Base-by-base conservation (phyloP, 495 filamentous ascomycete genomes). In the Neurospora tetrasperma region DNA sequence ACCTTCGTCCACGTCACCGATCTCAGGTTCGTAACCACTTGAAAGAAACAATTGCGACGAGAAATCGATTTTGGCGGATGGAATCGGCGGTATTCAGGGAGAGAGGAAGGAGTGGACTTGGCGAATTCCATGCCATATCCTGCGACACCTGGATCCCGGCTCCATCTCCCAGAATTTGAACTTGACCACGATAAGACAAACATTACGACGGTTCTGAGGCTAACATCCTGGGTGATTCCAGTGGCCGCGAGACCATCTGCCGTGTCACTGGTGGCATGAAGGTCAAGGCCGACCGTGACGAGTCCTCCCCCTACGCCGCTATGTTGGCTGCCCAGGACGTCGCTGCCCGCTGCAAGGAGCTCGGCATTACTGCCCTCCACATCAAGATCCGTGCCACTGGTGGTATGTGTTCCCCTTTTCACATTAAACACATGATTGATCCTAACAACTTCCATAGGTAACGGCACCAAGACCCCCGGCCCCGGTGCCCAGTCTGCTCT, bases 191-290 rank as follows among this genome's bases (percentile, higher is more conserved):
- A 46, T 68, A 70, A 39, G 66, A 18, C 35, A 41, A 54, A n/a
- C 2, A 31, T 31, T 41, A 76, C 73, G 73, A 72, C 76, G 82
- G 77, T 80, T 78, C 73, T 76, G 75, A 86, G 84, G 86, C 90
- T 92, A 86, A 93, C 86, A 81, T 82, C 78, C 85, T 86, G 84
- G 84, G 84, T 90, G 86, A 86, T 88, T 85, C 87, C 89, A 97
- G 93, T 86, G 96, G 96, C 86, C 96, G 96, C 86, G 96, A 99
- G 94, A 99, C 96, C 86, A 95, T 99, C 86, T 90, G 88, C 90
- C 94, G 96, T 91, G 94, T 99, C 74, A 99, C 96, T 79, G 96
- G 96, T 85, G 96, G 96, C 82, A 98, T 98, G 96, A 99, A 99
- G 89, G 96, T 99, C 88, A 99, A 99, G 91, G 96, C 96, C 84